Conservation (phyloP, 768 basidiomycete genomes). For the Termitomyces bulborhizus region DNA sequence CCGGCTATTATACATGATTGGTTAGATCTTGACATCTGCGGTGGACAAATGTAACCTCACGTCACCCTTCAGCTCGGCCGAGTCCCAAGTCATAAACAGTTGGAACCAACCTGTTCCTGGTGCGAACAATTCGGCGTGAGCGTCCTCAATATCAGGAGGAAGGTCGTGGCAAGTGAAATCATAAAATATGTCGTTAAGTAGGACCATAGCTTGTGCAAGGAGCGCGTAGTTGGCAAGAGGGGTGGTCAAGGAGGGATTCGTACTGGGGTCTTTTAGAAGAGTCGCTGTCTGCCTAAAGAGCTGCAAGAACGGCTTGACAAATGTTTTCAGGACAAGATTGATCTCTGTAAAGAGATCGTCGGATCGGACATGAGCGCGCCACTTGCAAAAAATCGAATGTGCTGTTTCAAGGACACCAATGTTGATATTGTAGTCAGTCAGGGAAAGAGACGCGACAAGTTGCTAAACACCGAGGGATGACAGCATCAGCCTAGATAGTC, state of each 20-base stretch:
- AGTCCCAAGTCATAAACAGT: conserved; percentile 77
- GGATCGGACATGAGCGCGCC: conserved; percentile 87
- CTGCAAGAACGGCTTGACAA: conserved; percentile 78
- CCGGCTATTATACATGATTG: conserved; percentile 40
- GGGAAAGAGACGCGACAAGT: conserved; percentile 80
- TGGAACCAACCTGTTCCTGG: conserved; percentile 67
- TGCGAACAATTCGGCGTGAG: conserved; percentile 77
- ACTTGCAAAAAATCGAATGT: conserved; percentile 91
- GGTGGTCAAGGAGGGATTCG: conserved; percentile 27
- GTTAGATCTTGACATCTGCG: conserved; percentile 6
- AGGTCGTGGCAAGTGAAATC: conserved; percentile 95
- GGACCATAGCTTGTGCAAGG: conserved; percentile 68
- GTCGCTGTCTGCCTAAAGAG: conserved; percentile 68
- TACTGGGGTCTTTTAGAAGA: conserved; percentile 34
- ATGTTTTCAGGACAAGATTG: conserved; percentile 81
- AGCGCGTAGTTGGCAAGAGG: conserved; percentile 36
- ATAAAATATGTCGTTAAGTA: conserved; percentile 84
- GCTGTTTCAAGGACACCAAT: conserved; percentile 89
- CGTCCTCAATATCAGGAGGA: conserved; percentile 90
- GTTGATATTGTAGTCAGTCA: conserved; percentile 78
- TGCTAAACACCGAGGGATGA: conserved; percentile 44
- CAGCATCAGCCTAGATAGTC: background rate
- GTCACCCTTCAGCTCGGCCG: conserved; percentile 58
- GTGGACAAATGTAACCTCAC: conserved; percentile 34
- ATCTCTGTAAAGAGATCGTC: conserved; percentile 86